Evolutionary conservation across 1,284 basidiomycete species (phyloP).

Genomic region (Ceratobasidium sp.): DNA sequence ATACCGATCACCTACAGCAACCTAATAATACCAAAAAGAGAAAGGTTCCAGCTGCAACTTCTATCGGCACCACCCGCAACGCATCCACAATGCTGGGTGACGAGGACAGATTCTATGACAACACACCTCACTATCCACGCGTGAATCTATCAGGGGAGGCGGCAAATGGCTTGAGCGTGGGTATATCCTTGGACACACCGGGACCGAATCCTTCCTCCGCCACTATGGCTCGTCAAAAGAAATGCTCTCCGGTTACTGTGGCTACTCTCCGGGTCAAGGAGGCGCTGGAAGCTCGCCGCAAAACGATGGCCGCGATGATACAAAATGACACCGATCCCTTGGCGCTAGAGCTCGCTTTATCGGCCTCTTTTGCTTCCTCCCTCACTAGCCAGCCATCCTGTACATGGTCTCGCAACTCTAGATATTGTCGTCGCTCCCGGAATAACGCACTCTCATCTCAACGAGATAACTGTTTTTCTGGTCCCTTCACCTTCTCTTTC

Average conservation of each 20-base stretch:
- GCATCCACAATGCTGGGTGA: background rate
- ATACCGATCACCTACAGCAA: slow-evolving; percentile 68
- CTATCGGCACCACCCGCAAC: background rate
- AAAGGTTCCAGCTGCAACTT: slow-evolving; percentile 66
- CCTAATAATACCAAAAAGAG: slow-evolving; percentile 85
- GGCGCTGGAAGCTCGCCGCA: slow-evolving; percentile 67
- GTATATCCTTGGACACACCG: background rate
- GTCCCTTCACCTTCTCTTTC: slow-evolving; percentile 63
- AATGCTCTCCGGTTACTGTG: slow-evolving; percentile 64
- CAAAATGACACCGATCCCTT: slow-evolving; percentile 62
- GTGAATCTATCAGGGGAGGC: slow-evolving; percentile 1
- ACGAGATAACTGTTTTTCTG: slow-evolving; percentile 14
- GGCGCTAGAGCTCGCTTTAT: slow-evolving; percentile 75
- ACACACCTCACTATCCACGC: background rate
- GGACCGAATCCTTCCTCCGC: background rate
- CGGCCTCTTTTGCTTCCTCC: slow-evolving; percentile 56
- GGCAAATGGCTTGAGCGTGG: background rate
- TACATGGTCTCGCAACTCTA: slow-evolving; percentile 28
- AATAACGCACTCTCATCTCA: background rate
- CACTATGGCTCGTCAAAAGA: slow-evolving; percentile 49
- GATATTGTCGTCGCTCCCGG: slow-evolving; percentile 8
- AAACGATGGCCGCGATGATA: slow-evolving; percentile 70
- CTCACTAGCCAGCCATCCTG: background rate
- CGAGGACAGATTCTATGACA: background rate
- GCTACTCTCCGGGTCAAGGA: slow-evolving; percentile 78